phyloP scores from a whole-genome alignment of 768 basidiomycete species.

The Clitopilus hobsonii region DNA sequence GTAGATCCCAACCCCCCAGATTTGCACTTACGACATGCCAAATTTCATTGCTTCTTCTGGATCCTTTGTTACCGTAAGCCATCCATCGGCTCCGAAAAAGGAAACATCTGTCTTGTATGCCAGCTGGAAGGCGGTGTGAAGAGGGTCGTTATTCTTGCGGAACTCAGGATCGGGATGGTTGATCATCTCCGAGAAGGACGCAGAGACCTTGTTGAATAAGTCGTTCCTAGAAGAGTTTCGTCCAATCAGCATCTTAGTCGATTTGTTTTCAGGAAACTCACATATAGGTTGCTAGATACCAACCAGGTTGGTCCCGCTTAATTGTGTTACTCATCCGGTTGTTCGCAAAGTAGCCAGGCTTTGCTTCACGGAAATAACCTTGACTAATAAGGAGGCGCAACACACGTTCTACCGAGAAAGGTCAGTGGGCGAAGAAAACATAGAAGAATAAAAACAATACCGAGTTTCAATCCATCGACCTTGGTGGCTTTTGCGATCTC shows the following conservation, averaged over 20 bases:
- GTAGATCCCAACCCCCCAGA: background rate
- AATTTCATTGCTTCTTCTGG: slow-evolving; percentile 31
- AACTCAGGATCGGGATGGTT: slow-evolving; percentile 29
- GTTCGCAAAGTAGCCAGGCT: slow-evolving; percentile 31
- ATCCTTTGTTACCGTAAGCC: slow-evolving; percentile 31
- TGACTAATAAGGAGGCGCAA: slow-evolving; percentile 29
- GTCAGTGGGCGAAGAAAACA: background rate
- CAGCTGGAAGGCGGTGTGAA: slow-evolving; percentile 34
- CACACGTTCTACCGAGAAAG: slow-evolving; percentile 21
- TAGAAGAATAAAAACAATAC: slow-evolving; percentile 4
- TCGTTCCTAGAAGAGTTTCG: slow-evolving; percentile 27
- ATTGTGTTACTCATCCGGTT: slow-evolving; percentile 30
- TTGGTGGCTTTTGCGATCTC: slow-evolving; percentile 28
- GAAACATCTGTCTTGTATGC: slow-evolving; percentile 28
- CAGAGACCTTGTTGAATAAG: slow-evolving; percentile 28
- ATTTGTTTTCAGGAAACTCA: slow-evolving; percentile 11
- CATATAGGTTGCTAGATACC: slow-evolving; percentile 32
- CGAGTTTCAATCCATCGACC: slow-evolving; percentile 29
- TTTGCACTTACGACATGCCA: slow-evolving; percentile 23
- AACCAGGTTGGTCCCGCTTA: slow-evolving; percentile 29
- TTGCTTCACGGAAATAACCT: slow-evolving; percentile 32
- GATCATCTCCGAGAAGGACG: slow-evolving; percentile 26
- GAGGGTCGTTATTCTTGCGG: slow-evolving; percentile 26
- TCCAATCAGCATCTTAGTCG: too few species aligned
- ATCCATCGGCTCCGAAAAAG: slow-evolving; percentile 30